Evolutionary conservation across 164 flowering plant genomes (phyloP), one percentile per base, ranked within the genome.

Genomic region (Platanus orientalis): DNA sequence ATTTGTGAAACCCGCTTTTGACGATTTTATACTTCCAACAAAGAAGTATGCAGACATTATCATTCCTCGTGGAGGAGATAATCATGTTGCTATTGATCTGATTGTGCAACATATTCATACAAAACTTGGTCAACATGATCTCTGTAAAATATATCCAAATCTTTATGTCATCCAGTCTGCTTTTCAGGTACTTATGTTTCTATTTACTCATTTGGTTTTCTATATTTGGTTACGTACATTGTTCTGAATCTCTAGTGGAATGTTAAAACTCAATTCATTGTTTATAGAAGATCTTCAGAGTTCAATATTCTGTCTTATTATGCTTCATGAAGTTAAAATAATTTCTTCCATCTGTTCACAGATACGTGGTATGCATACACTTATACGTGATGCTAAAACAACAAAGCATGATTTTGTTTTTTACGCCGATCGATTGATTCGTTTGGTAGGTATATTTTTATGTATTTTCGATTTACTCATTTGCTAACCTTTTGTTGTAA

Each of bases 361-460:
- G 99, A 94, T 94, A 72, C 82, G 97, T 30, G 99, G 99, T 26
- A 94, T 94, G 99, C 99, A 94, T 74, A 94, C 99, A 27, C 84
- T 94, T 48, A 88, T 94, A 71, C 95, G 99, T 50, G 97, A 94
- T 78, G 74, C 90, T 66, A 78, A 83, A 70, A 86, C 92, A 60
- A 86, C 96, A 61, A 94, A 89, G 70, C 99, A 94, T 78, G 99
- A 94, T 71, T 94, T 94, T 80, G 90, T 94, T 40, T 94, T 94
- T 65, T 94, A 94, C 81, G 61, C 99, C 63, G 99, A 94, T 64
- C 78, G 99, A 30, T 79, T 94, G 77, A 94, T 91, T 63, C 96
- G 99, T 58, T 72, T 94, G 96, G 99, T 94, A 60, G 45, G 88
- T 73, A 42, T 30, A 28, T 23, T 21, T 67, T 72, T 27, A 66